Base-by-base conservation (phyloP, 148 eudicot genomes). In the Beta vulgaris region DNA sequence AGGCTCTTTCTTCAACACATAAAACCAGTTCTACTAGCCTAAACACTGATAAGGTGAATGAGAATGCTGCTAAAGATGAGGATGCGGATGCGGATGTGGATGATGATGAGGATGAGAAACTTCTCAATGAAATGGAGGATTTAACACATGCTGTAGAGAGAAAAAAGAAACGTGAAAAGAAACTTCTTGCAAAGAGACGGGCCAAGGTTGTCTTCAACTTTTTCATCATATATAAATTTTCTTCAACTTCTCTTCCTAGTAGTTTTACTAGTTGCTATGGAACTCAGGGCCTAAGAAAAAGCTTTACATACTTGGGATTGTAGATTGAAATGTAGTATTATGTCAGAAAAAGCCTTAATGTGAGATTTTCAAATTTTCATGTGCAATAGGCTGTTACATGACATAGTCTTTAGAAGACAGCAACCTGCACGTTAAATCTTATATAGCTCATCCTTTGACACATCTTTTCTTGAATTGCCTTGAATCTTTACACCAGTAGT, bases 111-210 rank as follows among this genome's bases (percentile, higher is more conserved):
- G 97, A 91, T 48, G 92, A 93, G 73, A 85, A 76, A 75, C 69
- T 90, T 62, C 92, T 93, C 10, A 83, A 86, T 80, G 97, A 93
- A 84, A 93, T 93, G 91, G 93, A 91, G 81, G 92, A 89, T 69
- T 74, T 87, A 72, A 88, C 92, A 10, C 72, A 84, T 84, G 93
- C 86, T 69, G 83, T 91, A 80, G 93, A 91, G 69, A 85, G 85
- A 23, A 91, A 93, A 79, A 89, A 88, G 84, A 93, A 89, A 76
- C 85, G 90, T 54, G 85, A 85, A 39, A 93, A 87, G 82, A 93
- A 90, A 74, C 66, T 86, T 76, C 73, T 84, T 18, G 82, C 90
- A 59, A 93, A 90, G 79, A 84, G 97, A 73, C 90, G 72, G 69
- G 91, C 92, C 49, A 93, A 91, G 97, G 98, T 91, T 29, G 7